A percentile compares a stretch with the other conserved stretches of the same genome.
Evolutionary conservation across 2,329 filamentous ascomycete species (phyloP).

Genomic region (Alternaria tenuissima): DNA sequence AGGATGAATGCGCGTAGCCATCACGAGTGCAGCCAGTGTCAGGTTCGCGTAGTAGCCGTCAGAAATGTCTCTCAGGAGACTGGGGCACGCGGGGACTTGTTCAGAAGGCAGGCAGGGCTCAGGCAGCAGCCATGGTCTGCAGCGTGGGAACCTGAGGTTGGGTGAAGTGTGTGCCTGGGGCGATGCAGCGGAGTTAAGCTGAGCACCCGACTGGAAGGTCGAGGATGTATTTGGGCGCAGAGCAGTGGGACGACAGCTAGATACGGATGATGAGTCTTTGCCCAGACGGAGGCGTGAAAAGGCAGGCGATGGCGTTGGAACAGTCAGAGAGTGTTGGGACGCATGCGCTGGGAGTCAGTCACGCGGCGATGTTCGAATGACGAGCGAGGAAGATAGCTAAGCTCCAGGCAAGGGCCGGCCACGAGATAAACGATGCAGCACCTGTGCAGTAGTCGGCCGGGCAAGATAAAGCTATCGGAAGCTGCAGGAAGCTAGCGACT

Average conservation of each 20-base stretch:
- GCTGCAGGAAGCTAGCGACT: conserved; percentile 22
- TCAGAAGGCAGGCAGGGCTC: conserved; percentile 29
- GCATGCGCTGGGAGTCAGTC: conserved; percentile 34
- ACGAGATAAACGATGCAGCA: conserved; percentile 20
- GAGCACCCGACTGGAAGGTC: conserved; percentile 35
- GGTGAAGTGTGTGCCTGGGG: conserved; percentile 20
- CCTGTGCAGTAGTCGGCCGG: conserved; percentile 10
- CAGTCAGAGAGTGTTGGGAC: conserved; percentile 35
- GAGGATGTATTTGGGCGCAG: conserved; percentile 5
- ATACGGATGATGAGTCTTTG: neutral
- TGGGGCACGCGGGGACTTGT: conserved; percentile 35
- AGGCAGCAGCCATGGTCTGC: conserved; percentile 49
- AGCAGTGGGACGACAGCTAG: conserved; percentile 3
- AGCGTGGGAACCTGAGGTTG: conserved; percentile 27
- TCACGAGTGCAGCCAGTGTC: conserved; percentile 47
- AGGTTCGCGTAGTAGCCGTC: conserved; percentile 34
- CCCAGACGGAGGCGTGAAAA: neutral
- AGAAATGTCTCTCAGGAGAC: conserved; percentile 41
- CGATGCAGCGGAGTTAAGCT: conserved; percentile 39
- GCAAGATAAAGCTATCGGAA: conserved; percentile 20
- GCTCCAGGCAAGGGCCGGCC: conserved; percentile 25
- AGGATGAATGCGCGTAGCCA: conserved; percentile 46
- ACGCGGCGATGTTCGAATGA: conserved; percentile 48
- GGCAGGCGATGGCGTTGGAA: conserved; percentile 17
- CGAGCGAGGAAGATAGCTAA: conserved; percentile 32